Evolutionary conservation across 352 stramenopile genomes (phyloP).

Genomic region (Pythium dissimile): DNA sequence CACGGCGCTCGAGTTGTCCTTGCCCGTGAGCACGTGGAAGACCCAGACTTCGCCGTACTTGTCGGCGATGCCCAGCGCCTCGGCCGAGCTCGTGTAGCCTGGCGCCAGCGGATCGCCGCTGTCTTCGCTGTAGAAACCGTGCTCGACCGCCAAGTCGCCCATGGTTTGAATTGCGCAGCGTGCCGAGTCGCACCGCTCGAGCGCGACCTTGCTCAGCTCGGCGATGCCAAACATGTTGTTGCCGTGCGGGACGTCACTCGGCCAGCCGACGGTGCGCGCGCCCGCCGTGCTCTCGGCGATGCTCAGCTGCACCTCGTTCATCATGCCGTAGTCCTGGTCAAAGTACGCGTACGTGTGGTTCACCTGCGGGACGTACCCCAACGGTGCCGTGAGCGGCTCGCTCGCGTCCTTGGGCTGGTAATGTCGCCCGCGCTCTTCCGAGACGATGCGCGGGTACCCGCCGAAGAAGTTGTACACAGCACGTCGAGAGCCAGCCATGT

Average conservation of each 20-base stretch:
- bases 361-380: conserved; percentile 80
- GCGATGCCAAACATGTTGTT: conserved; percentile 77
- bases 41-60: conserved; percentile 81
- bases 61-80: conserved; percentile 81
- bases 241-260: conserved; percentile 36
- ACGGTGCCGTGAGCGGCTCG: conserved; percentile 30
- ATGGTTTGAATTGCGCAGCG: conserved; percentile 75
- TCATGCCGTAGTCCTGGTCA: conserved; percentile 86
- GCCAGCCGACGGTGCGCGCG: conserved; percentile 52
- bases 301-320: conserved; percentile 87
- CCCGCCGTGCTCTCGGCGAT: conserved; percentile 88
- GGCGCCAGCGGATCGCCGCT: conserved; percentile 34
- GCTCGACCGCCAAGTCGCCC: conserved; percentile 79
- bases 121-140: conserved; percentile 90
- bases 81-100: conserved; percentile 41
- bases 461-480: conserved; percentile 45
- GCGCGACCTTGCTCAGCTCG: conserved; percentile 74
- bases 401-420: conserved; percentile 34
- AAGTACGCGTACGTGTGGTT: conserved; percentile 86
- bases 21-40: conserved; percentile 89
- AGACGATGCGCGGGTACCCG: conserved; percentile 50
- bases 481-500: conserved; percentile 24
- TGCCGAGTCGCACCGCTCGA: conserved; percentile 72
- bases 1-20: conserved; percentile 69
- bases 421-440: conserved; percentile 48